Evolutionary conservation across 768 basidiomycete genomes (phyloP), one percentile per base, ranked within the genome.

Genomic region (Tricholoma terreum): DNA sequence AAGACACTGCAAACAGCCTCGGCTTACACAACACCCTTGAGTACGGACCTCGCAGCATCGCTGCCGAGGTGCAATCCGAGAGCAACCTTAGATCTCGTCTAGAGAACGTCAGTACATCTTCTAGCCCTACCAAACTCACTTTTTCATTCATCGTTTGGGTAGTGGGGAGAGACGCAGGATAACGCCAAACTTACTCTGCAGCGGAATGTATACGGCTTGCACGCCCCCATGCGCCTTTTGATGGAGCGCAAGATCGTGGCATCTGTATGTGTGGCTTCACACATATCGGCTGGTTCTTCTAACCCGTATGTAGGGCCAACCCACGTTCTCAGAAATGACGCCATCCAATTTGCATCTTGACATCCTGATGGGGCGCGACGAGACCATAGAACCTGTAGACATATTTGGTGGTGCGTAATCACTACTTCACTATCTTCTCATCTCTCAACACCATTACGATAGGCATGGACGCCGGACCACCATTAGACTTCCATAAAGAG

Each of bases 111-210:
- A 54, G 87, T 63, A 4, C 17, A 8, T 53, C 22, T 3, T 31
- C 2, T 3, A 27, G 22, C 30, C 2, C 46, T 49, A 2, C 12
- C 3, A 36, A 22, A 24, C 33, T 50, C 24, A 33, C 50, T 27
- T 21, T n/a, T 35, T 24, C 43, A 30, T 2, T 24, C 19, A 42
- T 11, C 27, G 49, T 31, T 61, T 45, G 43, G 43, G 8, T 61
- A 98, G 96, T 98, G 97, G 97, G 88, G 94, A 52, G 86, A 85
- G 61, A 94, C 95, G 7, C 94, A 97, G 70, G 89, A 93, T 70
- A 89, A 89, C 70, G 69, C 94, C 50, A 88, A 88, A 69, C 78
- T 98, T 57, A 94, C 84, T 49, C 76, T 96, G 73, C 83, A 93
- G 68, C 85, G 95, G 45, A 86, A 92, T 70, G 69, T 88, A 31